Percentiles rank a stretch among this genome's conserved stretches.
These are phyloP conservation scores for Cystobasidium ongulense DNA, from an alignment of 768 basidiomycete genomes.

Conservation along the genomic window DNA sequence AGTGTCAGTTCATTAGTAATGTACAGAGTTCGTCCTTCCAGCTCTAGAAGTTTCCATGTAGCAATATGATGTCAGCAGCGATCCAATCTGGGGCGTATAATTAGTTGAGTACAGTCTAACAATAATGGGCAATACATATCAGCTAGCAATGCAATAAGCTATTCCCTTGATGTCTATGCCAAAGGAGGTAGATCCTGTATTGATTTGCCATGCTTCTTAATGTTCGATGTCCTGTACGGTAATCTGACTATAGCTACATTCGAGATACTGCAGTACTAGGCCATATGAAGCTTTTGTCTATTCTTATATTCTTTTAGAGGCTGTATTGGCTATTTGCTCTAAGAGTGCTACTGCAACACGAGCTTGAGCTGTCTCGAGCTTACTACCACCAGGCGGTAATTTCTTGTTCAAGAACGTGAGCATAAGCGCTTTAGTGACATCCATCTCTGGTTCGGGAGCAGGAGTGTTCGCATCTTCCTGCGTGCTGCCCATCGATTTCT, in stretches of 20 bases:
- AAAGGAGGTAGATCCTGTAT: too few relatives aligned
- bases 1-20: too few relatives aligned
- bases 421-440: not conserved
- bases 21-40: too few relatives aligned
- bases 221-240: too few relatives aligned
- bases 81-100: too few relatives aligned
- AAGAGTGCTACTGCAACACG: not conserved
- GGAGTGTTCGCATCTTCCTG: not conserved
- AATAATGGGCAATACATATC: too few relatives aligned
- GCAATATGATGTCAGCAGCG: too few relatives aligned
- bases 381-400: slow-evolving; percentile 9
- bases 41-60: too few relatives aligned
- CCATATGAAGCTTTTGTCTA: not conserved
- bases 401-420: slow-evolving; percentile 12
- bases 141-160: too few relatives aligned
- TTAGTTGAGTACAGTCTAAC: too few relatives aligned
- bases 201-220: too few relatives aligned
- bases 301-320: not conserved
- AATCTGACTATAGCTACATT: not conserved
- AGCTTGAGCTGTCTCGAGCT: slow-evolving; percentile 6
- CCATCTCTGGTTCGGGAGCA: not conserved
- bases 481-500: not conserved
- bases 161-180: too few relatives aligned
- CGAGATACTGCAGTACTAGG: not conserved
- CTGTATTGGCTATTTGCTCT: not conserved